Evolutionary conservation across 2,329 filamentous ascomycete species (phyloP).

Genomic region (Ceratocystis alfenasii): DNA sequence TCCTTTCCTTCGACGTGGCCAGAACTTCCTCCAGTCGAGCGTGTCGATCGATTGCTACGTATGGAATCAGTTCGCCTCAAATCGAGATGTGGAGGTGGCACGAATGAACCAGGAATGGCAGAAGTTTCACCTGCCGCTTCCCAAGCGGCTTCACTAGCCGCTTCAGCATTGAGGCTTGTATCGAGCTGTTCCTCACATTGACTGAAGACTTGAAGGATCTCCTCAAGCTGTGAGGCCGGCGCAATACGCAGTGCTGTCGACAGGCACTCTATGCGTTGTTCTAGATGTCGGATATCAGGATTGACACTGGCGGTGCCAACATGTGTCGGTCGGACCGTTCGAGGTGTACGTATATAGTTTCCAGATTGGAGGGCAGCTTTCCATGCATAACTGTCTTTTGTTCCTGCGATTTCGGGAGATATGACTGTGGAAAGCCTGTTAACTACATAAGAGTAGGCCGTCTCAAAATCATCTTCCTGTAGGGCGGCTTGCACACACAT

Average conservation of each 20-base stretch:
- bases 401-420: constrained; percentile 30
- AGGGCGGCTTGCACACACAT: constrained; percentile 73
- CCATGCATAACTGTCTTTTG: constrained; percentile 48
- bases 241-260: constrained; percentile 64
- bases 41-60: constrained; percentile 1
- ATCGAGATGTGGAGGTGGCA: constrained; percentile 25
- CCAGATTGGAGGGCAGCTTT: constrained; percentile 67
- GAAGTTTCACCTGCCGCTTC: constrained; percentile 51
- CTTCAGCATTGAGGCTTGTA: constrained; percentile 52
- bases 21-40: not conserved
- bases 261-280: constrained; percentile 71
- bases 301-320: constrained; percentile 48
- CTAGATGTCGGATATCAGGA: constrained; percentile 55
- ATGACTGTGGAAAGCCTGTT: constrained; percentile 45
- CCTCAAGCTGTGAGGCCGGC: constrained; percentile 55
- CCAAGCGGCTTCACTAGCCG: constrained; percentile 57
- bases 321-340: constrained; percentile 45
- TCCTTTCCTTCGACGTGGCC: constrained; percentile 24
- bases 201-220: constrained; percentile 63
- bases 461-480: constrained; percentile 69
- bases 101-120: constrained; percentile 46
- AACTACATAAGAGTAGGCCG: constrained; percentile 71
- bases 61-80: constrained; percentile 15
- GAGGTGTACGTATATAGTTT: constrained; percentile 50
- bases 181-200: constrained; percentile 69